A percentile compares a stretch with the other conserved stretches of the same genome.
phyloP scores from a whole-genome alignment of 2,329 filamentous ascomycete species.

The Arthrocladium fulminans region DNA sequence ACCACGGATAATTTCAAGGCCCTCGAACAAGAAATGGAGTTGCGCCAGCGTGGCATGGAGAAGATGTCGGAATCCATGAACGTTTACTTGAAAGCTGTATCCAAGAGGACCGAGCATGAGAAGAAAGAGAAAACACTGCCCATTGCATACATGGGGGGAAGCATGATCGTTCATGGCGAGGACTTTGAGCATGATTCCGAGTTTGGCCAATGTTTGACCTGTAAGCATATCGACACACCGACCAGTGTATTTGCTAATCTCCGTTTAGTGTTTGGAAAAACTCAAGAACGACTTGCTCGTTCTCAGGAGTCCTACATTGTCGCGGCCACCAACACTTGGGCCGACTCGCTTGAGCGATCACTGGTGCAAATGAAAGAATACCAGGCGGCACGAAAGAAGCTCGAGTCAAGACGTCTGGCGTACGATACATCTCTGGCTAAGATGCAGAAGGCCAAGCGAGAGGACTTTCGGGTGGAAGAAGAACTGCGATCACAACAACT shows the following conservation, averaged over 20 bases:
- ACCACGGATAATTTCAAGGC: constrained; percentile 86
- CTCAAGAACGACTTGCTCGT: constrained; percentile 78
- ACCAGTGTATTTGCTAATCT: constrained; percentile 6
- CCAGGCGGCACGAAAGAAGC: constrained; percentile 85
- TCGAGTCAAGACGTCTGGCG: constrained; percentile 77
- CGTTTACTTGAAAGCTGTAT: constrained; percentile 77
- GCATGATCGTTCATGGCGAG: constrained; percentile 81
- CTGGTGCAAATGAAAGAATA: constrained; percentile 96
- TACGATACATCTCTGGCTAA: constrained; percentile 86
- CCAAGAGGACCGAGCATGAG: constrained; percentile 72
- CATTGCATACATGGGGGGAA: constrained; percentile 67
- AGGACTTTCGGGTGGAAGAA: constrained; percentile 88
- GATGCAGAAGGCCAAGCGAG: constrained; percentile 86
- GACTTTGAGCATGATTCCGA: constrained; percentile 88
- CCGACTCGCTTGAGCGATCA: constrained; percentile 83
- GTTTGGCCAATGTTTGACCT: constrained; percentile 75
- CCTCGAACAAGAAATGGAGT: constrained; percentile 79
- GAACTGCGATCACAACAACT: constrained; percentile 83
- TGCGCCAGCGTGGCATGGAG: constrained; percentile 86
- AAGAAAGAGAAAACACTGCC: constrained; percentile 83
- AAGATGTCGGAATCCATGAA: constrained; percentile 79
- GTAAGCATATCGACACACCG: constrained; percentile 36
- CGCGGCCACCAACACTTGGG: constrained; percentile 71
- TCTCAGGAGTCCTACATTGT: constrained; percentile 76
- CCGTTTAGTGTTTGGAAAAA: constrained; percentile 60